Evolutionary conservation across 805 yeast genomes (phyloP).

Genomic region (Jamesozyma lodderae): DNA sequence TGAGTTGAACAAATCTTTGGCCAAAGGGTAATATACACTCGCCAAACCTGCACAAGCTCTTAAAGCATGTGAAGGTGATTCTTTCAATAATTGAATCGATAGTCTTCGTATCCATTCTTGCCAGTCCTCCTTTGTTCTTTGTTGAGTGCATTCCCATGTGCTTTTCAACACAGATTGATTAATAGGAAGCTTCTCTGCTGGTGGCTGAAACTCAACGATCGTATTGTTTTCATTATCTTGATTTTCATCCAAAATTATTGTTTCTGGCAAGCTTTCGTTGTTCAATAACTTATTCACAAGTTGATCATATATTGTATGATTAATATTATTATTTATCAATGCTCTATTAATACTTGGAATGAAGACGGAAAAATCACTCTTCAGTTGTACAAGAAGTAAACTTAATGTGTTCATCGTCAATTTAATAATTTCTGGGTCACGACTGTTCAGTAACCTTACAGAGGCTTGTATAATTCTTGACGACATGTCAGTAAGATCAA

Average conservation of each 20-base stretch:
- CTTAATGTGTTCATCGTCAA: slow-evolving; percentile 69
- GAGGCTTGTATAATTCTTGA: slow-evolving; percentile 81
- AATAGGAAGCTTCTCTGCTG: slow-evolving; percentile 59
- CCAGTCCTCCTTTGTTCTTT: slow-evolving; percentile 90
- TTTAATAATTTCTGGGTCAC: slow-evolving; percentile 46
- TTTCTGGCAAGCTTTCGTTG: slow-evolving; percentile 76
- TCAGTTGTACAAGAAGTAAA: slow-evolving; percentile 62
- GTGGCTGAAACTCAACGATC: slow-evolving; percentile 30
- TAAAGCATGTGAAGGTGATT: slow-evolving; percentile 86
- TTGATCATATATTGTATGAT: slow-evolving; percentile 63
- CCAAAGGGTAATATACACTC: slow-evolving; percentile 72
- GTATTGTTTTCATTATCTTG: slow-evolving; percentile 31
- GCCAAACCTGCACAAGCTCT: slow-evolving; percentile 88
- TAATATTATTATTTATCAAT: slow-evolving; percentile 49
- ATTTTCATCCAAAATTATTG: slow-evolving; percentile 37
- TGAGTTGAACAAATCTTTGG: slow-evolving; percentile 82
- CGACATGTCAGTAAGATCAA: slow-evolving; percentile 71
- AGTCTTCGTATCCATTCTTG: slow-evolving; percentile 87
- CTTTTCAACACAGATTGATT: slow-evolving; percentile 54
- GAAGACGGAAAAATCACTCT: slow-evolving; percentile 71
- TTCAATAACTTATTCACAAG: slow-evolving; percentile 62
- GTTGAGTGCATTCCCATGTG: slow-evolving; percentile 88
- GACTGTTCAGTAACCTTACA: slow-evolving; percentile 46
- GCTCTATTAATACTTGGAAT: slow-evolving; percentile 67
- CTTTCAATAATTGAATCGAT: slow-evolving; percentile 73